Evolutionary conservation across 352 stramenopile species (phyloP).

Genomic region (Phytophthora pini): DNA sequence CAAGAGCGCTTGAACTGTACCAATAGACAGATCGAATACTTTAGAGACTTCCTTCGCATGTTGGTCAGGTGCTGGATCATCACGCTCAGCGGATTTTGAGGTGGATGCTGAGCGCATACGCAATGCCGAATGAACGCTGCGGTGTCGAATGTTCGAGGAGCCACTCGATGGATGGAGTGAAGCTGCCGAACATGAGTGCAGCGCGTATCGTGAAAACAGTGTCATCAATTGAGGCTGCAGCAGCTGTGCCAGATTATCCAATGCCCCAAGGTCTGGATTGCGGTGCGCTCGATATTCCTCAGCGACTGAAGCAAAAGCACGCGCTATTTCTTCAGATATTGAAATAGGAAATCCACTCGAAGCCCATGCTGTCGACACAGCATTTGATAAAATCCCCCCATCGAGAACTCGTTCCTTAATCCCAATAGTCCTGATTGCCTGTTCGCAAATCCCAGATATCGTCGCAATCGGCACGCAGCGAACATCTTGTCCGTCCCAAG

Average conservation of each 20-base stretch:
- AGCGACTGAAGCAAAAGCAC: constrained; percentile 22
- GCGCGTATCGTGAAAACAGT: constrained; percentile 40
- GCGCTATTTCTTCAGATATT: constrained; percentile 31
- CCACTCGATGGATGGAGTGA: constrained; percentile 26
- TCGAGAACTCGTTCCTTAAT: constrained; percentile 62
- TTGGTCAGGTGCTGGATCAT: background rate
- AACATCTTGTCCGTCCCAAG: constrained; percentile 41
- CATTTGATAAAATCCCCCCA: constrained; percentile 41
- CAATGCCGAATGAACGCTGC: constrained; percentile 73
- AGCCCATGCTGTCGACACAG: constrained; percentile 42
- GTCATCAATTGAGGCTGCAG: constrained; percentile 50
- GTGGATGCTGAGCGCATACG: constrained; percentile 47
- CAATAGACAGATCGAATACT: constrained; percentile 48
- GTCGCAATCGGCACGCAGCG: constrained; percentile 40
- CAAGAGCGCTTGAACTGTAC: constrained; percentile 30
- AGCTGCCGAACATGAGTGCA: constrained; percentile 49
- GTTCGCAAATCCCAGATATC: constrained; percentile 43
- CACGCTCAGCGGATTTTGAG: constrained; percentile 13
- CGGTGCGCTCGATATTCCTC: constrained; percentile 50
- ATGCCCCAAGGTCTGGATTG: constrained; percentile 43
- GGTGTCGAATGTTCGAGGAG: constrained; percentile 39
- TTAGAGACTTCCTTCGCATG: constrained; percentile 21
- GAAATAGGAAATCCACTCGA: constrained; percentile 22
- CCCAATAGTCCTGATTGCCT: constrained; percentile 40
- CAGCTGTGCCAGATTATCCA: constrained; percentile 51